Evolutionary conservation across 768 basidiomycete species (phyloP), one percentile per base, ranked within the genome.

Genomic region (Suillus hirtellus): DNA sequence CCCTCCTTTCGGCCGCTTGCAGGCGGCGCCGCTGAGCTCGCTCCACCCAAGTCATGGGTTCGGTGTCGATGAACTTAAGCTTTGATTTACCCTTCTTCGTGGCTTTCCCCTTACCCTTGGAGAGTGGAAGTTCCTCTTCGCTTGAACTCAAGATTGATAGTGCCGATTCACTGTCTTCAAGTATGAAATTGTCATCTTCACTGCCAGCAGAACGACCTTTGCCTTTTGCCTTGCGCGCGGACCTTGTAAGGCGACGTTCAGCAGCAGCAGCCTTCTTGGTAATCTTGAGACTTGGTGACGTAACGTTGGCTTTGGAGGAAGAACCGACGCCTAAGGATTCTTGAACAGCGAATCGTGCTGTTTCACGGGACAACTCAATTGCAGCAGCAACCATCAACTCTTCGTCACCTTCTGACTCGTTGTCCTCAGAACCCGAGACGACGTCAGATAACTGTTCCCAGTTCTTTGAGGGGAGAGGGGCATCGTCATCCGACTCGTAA

Each of bases 341-440:
- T 63, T 70, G 62, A 68, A 65, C 62, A 67, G 73, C 65, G 37
- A 63, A 66, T 7, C 71, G 73, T 31, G 73, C 75, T 62, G 71
- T 75, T 63, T 79, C 76, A 60, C 85, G 71, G 24, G 91, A 93
- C 64, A 78, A 68, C 61, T 79, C 75, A 46, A 89, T 79, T 35
- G 88, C 90, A 27, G 79, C 81, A 49, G 79, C 75, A 17, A 92
- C 44, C 86, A 90, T 83, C 24, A 85, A 61, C 0, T 63, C 67
- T 19, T 78, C 76, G 12, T 60, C 66, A 14, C 64, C 69, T 40
- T 70, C 70, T 12, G 63, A 58, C 21, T 61, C 60, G 31, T 50
- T 17, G 66, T 67, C 67, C 40, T 80, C 78, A 49, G 79, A 79
- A 31, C 79, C 78, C 21, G 75, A 59, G 2, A 67, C 72, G 15